A percentile compares a stretch with the other conserved stretches of the same genome.
Conservation (phyloP, 352 stramenopile species). For the Blastocystis sp. region DNA sequence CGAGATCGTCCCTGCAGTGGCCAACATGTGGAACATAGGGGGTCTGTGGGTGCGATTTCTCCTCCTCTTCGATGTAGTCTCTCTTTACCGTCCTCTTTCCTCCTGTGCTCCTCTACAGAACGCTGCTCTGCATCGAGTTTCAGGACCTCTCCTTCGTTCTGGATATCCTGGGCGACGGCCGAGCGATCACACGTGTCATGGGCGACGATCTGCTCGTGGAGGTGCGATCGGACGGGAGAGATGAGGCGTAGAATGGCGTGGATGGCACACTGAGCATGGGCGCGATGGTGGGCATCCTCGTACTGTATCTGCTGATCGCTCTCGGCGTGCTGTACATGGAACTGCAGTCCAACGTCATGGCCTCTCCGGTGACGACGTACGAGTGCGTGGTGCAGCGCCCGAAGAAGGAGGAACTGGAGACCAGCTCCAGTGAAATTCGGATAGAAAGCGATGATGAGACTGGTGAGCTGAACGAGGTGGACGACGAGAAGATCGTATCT, state of each 20-base stretch:
- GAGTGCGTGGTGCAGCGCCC: neutral
- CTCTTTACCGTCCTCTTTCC: neutral
- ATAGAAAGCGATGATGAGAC: conserved; percentile 45
- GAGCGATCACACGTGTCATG: neutral
- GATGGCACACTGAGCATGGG: neutral
- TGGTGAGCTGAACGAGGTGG: neutral
- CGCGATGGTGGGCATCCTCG: neutral
- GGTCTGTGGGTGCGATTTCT: neutral
- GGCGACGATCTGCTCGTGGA: neutral
- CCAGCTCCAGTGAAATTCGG: conserved; percentile 33
- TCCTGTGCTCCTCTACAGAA: neutral
- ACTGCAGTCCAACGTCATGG: neutral
- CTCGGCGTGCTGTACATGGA: neutral
- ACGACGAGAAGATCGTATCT: neutral
- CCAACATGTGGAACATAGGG: conserved; percentile 34
- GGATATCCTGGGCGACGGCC: neutral
- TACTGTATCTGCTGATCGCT: neutral
- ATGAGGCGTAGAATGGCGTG: conserved; percentile 9
- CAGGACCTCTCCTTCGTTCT: neutral
- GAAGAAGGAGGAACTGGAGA: neutral
- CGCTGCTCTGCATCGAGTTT: neutral
- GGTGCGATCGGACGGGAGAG: neutral
- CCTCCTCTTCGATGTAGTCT: neutral
- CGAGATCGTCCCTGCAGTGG: neutral
- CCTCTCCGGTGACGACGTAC: conserved; percentile 4